Percentiles rank a stretch among this genome's conserved stretches.
phyloP scores from a whole-genome alignment of 371 early-diverging fungal species.

The Mortierella sp. region DNA sequence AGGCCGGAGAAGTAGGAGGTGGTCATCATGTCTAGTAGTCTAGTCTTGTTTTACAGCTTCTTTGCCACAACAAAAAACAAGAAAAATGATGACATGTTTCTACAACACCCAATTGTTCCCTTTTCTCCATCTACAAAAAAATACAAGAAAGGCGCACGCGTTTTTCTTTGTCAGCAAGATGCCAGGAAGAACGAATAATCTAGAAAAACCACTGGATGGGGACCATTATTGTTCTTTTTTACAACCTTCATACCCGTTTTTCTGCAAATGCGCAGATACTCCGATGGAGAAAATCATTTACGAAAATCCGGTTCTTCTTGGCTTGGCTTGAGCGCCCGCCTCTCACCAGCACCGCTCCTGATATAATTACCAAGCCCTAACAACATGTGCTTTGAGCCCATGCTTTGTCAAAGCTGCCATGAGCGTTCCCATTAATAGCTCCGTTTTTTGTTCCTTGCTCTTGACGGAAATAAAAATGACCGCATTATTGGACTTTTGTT shows the following conservation, averaged over 20 bases:
- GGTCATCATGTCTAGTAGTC: too few species aligned
- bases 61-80: background rate
- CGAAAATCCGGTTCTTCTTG: background rate
- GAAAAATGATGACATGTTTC: too few species aligned
- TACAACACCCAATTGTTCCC: background rate
- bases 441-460: background rate
- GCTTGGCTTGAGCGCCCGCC: background rate
- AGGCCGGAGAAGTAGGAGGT: constrained; percentile 32
- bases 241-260: background rate
- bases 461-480: background rate
- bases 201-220: background rate
- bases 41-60: background rate
- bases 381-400: too few species aligned
- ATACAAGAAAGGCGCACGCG: too few species aligned
- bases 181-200: background rate
- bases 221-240: background rate
- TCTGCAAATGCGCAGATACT: too few species aligned
- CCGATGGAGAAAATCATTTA: background rate
- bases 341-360: too few species aligned
- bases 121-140: too few species aligned
- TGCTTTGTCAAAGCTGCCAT: too few species aligned
- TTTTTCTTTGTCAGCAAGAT: background rate
- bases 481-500: background rate
- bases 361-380: too few species aligned
- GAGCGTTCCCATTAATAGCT: background rate